These are phyloP conservation scores for Aspergillus aculeatus DNA, from an alignment of 2,329 filamentous ascomycete genomes.

Conservation along the genomic window DNA sequence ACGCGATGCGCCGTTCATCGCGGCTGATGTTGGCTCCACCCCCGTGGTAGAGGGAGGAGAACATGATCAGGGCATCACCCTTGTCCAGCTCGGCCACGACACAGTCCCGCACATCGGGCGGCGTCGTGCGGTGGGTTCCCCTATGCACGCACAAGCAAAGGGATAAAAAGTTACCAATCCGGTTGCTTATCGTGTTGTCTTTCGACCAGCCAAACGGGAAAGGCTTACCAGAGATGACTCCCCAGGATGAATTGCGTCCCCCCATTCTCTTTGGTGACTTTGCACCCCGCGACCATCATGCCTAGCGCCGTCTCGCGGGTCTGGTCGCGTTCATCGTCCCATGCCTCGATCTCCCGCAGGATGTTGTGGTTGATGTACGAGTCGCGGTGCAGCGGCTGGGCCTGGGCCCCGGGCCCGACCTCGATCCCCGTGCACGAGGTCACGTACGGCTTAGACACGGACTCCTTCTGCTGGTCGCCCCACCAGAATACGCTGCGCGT, in stretches of 20 bases:
- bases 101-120: constrained; percentile 20
- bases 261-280: constrained; percentile 28
- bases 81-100: constrained; percentile 32
- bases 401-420: constrained; percentile 24
- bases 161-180: too few species aligned
- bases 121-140: constrained; percentile 5
- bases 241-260: constrained; percentile 32
- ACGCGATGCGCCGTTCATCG: constrained; percentile 34
- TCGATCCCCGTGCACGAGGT: constrained; percentile 15
- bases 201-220: too few species aligned
- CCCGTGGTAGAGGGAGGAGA: constrained; percentile 36
- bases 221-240: constrained; percentile 25
- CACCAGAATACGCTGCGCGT: constrained; percentile 30
- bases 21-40: constrained; percentile 33
- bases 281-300: constrained; percentile 26
- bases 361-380: constrained; percentile 9
- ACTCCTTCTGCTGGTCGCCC: constrained; percentile 26
- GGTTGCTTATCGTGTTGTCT: too few species aligned
- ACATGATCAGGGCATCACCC: constrained; percentile 40
- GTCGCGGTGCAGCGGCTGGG: constrained; percentile 26
- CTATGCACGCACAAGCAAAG: not conserved
- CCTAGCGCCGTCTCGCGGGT: constrained; percentile 22
- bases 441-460: constrained; percentile 27
- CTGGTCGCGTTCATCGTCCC: constrained; percentile 13
- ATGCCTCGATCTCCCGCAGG: not conserved